Evolutionary conservation across 1,284 basidiomycete genomes (phyloP).

Genomic region (Melampsora larici-populina): DNA sequence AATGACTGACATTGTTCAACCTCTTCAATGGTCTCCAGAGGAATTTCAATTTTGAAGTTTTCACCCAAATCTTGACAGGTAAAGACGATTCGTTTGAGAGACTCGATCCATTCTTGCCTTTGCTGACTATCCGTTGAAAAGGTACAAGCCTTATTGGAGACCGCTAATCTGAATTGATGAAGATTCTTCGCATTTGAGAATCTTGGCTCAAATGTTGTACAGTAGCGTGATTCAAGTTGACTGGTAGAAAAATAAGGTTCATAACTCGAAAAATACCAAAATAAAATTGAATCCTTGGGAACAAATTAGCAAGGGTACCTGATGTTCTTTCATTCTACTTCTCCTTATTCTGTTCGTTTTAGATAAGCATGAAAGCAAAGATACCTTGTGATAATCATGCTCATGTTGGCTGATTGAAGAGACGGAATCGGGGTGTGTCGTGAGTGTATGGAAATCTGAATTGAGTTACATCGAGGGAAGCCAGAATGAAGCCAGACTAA

Average conservation of each 20-base stretch:
- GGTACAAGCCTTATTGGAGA: constrained; percentile 51
- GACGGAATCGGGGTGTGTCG: no score
- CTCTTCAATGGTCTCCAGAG: constrained; percentile 80
- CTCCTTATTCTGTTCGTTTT: not conserved
- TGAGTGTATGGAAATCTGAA: no score
- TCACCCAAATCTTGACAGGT: constrained; percentile 94
- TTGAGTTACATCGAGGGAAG: no score
- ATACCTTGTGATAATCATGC: constrained; percentile 67
- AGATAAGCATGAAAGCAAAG: constrained; percentile 97
- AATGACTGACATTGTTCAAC: constrained; percentile 81
- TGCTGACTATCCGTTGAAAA: constrained; percentile 52
- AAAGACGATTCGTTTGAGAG: constrained; percentile 80
- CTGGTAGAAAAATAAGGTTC: constrained; percentile 97
- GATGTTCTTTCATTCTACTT: constrained; percentile 69
- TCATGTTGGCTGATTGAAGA: no score
- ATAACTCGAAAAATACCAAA: constrained; percentile 74
- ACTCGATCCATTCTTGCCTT: constrained; percentile 72
- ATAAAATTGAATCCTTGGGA: constrained; percentile 84
- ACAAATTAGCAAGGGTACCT: constrained; percentile 84
- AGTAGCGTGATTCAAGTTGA: constrained; percentile 87
- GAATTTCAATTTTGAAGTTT: constrained; percentile 93
- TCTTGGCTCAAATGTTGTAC: constrained; percentile 76
- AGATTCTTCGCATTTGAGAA: constrained; percentile 68
- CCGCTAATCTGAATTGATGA: constrained; percentile 53
- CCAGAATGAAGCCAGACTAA: no score